A percentile compares a stretch with the other conserved stretches of the same genome.
Evolutionary conservation across 441 rosid species (phyloP).

Genomic region (Flueggea neowawraea): DNA sequence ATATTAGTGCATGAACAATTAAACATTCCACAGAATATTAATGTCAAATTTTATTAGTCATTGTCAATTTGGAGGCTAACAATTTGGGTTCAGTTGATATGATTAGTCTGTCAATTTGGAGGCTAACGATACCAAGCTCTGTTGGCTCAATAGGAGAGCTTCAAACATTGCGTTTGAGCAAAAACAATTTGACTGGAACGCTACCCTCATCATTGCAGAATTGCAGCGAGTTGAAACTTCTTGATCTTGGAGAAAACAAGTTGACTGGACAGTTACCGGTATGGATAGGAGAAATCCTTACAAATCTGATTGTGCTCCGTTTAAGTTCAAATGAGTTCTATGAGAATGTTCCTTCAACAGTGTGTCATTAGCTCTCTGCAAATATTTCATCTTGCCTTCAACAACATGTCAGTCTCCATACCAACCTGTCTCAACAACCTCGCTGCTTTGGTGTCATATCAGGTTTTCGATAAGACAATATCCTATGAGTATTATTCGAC

Average conservation of each 20-base stretch:
- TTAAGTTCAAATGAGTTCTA: constrained; percentile 10
- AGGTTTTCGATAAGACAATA: no score
- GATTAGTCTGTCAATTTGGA: no score
- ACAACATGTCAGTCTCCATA: not conserved
- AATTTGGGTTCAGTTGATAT: no score
- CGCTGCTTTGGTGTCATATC: constrained; percentile 1
- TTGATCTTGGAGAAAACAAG: constrained; percentile 20
- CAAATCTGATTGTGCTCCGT: constrained; percentile 4
- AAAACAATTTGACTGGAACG: no score
- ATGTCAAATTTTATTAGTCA: no score
- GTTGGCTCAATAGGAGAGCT: not conserved
- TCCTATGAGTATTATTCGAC: no score
- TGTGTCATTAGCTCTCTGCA: constrained; percentile 1
- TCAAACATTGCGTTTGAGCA: not conserved
- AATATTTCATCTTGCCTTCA: constrained; percentile 12
- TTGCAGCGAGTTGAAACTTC: no score
- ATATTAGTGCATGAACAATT: no score
- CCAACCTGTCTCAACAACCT: not conserved
- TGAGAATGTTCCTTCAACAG: constrained; percentile 4
- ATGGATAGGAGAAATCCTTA: constrained; percentile 14
- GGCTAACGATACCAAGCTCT: constrained; percentile 9
- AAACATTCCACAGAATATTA: no score
- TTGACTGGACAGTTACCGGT: constrained; percentile 9
- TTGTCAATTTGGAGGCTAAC: constrained; percentile 16
- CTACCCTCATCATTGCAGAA: no score